A percentile compares a stretch with the other conserved stretches of the same genome.
Evolutionary conservation across 2,329 filamentous ascomycete genomes (phyloP).

Genomic region (Xylaria digitata): DNA sequence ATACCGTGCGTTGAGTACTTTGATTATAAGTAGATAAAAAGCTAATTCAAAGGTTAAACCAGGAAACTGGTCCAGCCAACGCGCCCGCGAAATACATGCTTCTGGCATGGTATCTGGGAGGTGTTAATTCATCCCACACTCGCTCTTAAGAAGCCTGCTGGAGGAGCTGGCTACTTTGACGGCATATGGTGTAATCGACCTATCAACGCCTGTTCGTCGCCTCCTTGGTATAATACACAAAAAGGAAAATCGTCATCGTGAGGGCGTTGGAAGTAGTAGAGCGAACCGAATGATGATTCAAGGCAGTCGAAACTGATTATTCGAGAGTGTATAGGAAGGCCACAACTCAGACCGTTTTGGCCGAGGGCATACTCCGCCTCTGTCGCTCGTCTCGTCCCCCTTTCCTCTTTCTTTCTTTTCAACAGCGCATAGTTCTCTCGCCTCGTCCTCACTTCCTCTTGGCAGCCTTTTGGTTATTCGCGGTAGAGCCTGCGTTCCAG

Average conservation of each 20-base stretch:
- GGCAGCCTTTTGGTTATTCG: conserved; percentile 40
- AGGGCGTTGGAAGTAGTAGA: not conserved
- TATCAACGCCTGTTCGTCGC: conserved; percentile 6
- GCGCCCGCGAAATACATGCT: conserved; percentile 2
- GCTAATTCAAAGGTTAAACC: conserved; percentile 11
- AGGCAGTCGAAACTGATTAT: not conserved
- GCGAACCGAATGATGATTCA: not conserved
- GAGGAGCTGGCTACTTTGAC: not conserved
- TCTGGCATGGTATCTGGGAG: conserved; percentile 10
- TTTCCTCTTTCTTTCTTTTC: not conserved
- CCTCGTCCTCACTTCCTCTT: conserved; percentile 27
- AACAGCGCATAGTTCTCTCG: not conserved
- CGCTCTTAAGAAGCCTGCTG: not conserved
- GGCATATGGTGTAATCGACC: not conserved
- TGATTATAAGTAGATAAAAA: conserved; percentile 9
- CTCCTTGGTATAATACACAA: conserved; percentile 27
- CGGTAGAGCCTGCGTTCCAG: conserved; percentile 64
- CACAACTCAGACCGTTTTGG: not conserved
- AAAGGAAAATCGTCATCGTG: conserved; percentile 20
- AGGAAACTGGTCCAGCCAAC: not conserved
- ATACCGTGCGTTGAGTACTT: not conserved
- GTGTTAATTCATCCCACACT: conserved; percentile 13
- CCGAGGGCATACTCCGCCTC: not conserved
- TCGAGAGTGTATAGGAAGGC: not conserved
- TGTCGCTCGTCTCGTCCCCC: not conserved